Conservation (phyloP, 177 flowering plant genomes). For the Vitis hybrid region DNA sequence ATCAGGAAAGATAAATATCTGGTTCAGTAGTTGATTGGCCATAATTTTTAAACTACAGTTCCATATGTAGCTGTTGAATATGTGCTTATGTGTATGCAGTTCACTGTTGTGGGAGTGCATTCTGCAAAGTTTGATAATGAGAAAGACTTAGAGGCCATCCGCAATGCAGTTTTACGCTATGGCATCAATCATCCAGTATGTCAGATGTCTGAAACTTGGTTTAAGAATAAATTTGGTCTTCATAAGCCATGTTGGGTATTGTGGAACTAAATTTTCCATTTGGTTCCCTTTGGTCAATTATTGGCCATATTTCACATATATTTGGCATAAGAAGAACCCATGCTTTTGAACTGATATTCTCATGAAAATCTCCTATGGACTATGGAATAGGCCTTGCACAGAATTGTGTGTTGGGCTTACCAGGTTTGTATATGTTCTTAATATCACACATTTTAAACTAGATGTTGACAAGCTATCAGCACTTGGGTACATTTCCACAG, state of each 20-base stretch:
- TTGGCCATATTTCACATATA: too few species aligned
- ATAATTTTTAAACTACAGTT: not conserved
- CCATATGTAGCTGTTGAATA: not conserved
- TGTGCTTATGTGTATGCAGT: conserved; percentile 43
- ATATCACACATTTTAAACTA: too few species aligned
- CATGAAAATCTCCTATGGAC: too few species aligned
- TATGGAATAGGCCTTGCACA: too few species aligned
- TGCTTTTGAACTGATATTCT: too few species aligned
- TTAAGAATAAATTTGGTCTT: not conserved
- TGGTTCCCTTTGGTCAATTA: not conserved
- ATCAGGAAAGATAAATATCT: not conserved
- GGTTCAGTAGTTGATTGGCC: not conserved
- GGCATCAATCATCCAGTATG: conserved; percentile 87
- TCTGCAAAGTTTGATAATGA: conserved; percentile 98
- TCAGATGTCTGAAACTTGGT: conserved; percentile 8
- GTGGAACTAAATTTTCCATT: not conserved
- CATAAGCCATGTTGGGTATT: not conserved
- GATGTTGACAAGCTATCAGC: too few species aligned
- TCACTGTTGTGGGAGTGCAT: conserved; percentile 92
- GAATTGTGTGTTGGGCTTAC: too few species aligned
- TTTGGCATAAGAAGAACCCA: too few species aligned
- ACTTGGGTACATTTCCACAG: not conserved
- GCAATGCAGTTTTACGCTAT: conserved; percentile 92
- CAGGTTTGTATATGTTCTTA: too few species aligned
- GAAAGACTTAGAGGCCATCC: conserved; percentile 94